These are phyloP conservation scores for Pugionium dolabratum DNA, from an alignment of 345 rosid species.

Conservation along the genomic window DNA sequence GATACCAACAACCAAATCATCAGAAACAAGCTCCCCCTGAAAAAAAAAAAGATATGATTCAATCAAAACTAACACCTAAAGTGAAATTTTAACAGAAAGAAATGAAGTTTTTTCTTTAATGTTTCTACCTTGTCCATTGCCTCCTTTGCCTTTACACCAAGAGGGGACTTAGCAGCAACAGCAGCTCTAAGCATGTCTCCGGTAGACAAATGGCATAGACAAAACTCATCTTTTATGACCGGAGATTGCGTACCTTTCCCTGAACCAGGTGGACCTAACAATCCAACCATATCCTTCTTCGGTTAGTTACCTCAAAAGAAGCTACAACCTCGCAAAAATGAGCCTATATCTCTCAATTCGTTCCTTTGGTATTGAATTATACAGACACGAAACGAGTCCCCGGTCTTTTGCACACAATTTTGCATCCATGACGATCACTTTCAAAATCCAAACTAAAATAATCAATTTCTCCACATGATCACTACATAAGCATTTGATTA, in stretches of 20 bases:
- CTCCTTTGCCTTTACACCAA: conserved; percentile 93
- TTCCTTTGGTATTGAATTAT: background rate
- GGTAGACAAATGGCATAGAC: conserved; percentile 97
- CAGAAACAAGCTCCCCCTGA: conserved; percentile 95
- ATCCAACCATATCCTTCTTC: conserved; percentile 10
- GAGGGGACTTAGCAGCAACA: conserved; percentile 89
- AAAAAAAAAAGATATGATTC: background rate
- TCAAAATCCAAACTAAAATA: background rate
- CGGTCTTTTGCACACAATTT: background rate
- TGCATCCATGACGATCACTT: background rate
- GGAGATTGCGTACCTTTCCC: conserved; percentile 99
- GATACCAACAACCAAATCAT: conserved; percentile 91
- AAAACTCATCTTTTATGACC: conserved; percentile 84
- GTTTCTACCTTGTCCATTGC: conserved; percentile 84
- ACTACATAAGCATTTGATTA: background rate
- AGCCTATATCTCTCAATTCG: background rate
- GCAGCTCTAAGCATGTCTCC: conserved; percentile 99
- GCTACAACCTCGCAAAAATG: background rate
- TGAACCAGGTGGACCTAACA: conserved; percentile 96
- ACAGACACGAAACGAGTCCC: background rate
- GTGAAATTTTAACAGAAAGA: background rate
- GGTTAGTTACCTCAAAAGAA: background rate
- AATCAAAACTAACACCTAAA: conserved; percentile 9
- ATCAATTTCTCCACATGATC: background rate
- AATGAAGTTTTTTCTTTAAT: background rate